Percentiles rank a stretch among this genome's conserved stretches.
These are phyloP conservation scores for Williopsis jadinii DNA, from an alignment of 1,139 yeast genomes.

Conservation along the genomic window DNA sequence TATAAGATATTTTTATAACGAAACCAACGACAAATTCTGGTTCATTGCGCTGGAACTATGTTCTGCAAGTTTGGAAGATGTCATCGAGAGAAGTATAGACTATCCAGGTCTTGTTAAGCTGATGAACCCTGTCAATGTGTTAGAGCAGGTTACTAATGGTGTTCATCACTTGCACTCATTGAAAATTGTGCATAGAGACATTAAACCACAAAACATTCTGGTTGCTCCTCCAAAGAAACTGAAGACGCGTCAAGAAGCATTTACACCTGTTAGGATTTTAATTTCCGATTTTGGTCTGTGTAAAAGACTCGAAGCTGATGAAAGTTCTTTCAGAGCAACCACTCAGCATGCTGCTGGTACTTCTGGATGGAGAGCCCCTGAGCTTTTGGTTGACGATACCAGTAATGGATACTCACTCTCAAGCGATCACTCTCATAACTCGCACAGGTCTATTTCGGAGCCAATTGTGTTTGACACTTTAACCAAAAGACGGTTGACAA, in stretches of 20 bases:
- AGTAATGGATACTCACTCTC: conserved; percentile 11
- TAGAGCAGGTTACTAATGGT: conserved; percentile 79
- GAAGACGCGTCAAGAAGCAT: conserved; percentile 18
- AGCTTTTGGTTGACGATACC: conserved; percentile 46
- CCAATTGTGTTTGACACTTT: conserved; percentile 31
- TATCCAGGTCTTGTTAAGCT: conserved; percentile 28
- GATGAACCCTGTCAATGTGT: conserved; percentile 46
- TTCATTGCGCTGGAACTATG: conserved; percentile 93
- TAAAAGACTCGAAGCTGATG: conserved; percentile 84
- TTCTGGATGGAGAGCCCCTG: conserved; percentile 98
- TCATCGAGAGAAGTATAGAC: conserved; percentile 47
- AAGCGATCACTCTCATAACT: conserved; percentile 16
- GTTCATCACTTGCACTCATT: conserved; percentile 80
- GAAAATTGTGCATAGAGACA: conserved; percentile 91
- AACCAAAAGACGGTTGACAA: conserved; percentile 60
- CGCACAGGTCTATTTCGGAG: conserved; percentile 22
- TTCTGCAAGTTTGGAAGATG: conserved; percentile 81
- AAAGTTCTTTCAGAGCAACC: conserved; percentile 88
- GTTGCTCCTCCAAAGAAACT: conserved; percentile 62
- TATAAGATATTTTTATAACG: conserved; percentile 86
- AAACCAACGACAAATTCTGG: conserved; percentile 76
- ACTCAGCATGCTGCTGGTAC: conserved; percentile 95
- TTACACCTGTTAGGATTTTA: conserved; percentile 51
- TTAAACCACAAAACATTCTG: conserved; percentile 92
- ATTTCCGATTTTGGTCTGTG: conserved; percentile 96